These are phyloP conservation scores for Ploettnerulaceae sp. DNA, from an alignment of 2,329 filamentous ascomycete genomes.

Conservation along the genomic window DNA sequence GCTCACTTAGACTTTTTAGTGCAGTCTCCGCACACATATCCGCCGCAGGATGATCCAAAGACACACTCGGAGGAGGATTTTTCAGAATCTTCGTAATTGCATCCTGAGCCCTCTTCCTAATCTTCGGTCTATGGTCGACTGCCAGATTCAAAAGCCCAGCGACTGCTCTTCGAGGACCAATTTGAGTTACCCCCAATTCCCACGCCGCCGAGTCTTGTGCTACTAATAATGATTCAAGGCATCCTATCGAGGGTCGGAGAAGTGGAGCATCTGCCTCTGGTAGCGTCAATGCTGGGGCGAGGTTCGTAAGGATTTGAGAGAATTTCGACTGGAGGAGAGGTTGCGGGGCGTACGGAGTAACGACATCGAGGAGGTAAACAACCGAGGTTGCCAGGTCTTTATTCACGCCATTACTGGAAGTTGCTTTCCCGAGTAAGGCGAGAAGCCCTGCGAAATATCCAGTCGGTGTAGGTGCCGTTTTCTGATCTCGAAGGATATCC, in stretches of 20 bases:
- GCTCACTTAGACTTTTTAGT: constrained; percentile 71
- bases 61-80: constrained; percentile 83
- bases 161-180: constrained; percentile 81
- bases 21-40: constrained; percentile 95
- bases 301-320: constrained; percentile 79
- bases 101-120: constrained; percentile 88
- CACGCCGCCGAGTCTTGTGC: constrained; percentile 85
- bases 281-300: constrained; percentile 78
- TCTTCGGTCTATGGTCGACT: constrained; percentile 85
- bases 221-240: constrained; percentile 82
- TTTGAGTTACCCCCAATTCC: constrained; percentile 77
- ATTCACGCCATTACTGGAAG: constrained; percentile 61
- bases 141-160: constrained; percentile 81
- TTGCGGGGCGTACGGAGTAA: constrained; percentile 79
- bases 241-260: constrained; percentile 83
- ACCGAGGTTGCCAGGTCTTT: constrained; percentile 80
- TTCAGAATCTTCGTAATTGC: constrained; percentile 78
- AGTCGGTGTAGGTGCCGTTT: constrained; percentile 76
- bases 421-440: constrained; percentile 75
- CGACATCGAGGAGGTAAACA: constrained; percentile 90
- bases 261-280: constrained; percentile 82
- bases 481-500: constrained; percentile 84
- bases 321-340: constrained; percentile 92
- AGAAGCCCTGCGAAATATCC: constrained; percentile 95
- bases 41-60: constrained; percentile 87